Percentiles rank a stretch among this genome's conserved stretches.
phyloP scores from a whole-genome alignment of 768 basidiomycete species.

The Collybia nuda region DNA sequence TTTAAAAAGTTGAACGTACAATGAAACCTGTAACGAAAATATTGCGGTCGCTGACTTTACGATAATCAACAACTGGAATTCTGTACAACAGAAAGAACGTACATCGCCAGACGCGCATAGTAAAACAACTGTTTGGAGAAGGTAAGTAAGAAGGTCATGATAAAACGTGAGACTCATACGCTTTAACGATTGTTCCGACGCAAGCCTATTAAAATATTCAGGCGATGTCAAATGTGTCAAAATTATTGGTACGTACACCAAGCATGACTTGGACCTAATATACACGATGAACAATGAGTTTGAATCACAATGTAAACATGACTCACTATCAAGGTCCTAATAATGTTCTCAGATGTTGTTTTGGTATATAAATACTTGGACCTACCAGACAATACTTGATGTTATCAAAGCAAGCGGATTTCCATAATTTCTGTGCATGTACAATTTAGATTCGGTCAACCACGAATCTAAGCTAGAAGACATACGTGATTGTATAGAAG shows the following conservation, averaged over 20 bases:
- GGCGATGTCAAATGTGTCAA: background rate
- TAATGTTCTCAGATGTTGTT: background rate
- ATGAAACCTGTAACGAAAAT: conserved; percentile 41
- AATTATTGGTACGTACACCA: background rate
- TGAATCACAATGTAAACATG: background rate
- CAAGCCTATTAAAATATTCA: conserved; percentile 28
- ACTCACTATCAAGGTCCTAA: conserved; percentile 38
- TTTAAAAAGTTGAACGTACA: conserved; percentile 28
- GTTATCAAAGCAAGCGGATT: conserved; percentile 24
- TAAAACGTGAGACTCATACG: conserved; percentile 29
- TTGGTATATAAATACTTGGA: background rate
- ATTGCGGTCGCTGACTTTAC: conserved; percentile 55
- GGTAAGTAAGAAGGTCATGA: background rate
- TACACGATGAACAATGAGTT: background rate
- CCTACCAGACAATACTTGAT: conserved; percentile 35
- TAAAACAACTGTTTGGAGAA: conserved; percentile 42
- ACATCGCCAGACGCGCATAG: conserved; percentile 67
- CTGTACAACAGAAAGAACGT: conserved; percentile 9
- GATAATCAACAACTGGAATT: conserved; percentile 1
- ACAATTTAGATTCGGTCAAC: conserved; percentile 4
- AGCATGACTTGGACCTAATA: conserved; percentile 7
- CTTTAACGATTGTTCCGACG: conserved; percentile 55
- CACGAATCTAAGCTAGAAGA: background rate
- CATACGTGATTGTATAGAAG: conserved; percentile 54
- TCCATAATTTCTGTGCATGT: conserved; percentile 32